Conservation (phyloP, 768 basidiomycete species). For the Porpolomopsis calyptriformis region DNA sequence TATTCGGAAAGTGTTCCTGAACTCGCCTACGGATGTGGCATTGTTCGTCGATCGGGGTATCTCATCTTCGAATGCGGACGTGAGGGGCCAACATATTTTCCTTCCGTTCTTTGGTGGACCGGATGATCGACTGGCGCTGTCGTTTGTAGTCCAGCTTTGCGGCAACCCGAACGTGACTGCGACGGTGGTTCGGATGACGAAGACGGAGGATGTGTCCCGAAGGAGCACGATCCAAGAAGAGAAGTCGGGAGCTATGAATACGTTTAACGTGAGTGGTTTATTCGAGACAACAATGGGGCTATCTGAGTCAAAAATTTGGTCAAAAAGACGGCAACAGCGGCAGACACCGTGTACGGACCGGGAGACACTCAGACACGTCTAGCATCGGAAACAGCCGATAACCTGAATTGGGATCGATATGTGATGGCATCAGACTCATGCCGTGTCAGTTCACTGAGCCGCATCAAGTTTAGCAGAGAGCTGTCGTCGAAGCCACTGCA, state of each 20-base stretch:
- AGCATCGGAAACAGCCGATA: conserved; percentile 75
- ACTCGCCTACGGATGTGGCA: conserved; percentile 65
- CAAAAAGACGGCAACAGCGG: conserved; percentile 35
- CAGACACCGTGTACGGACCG: conserved; percentile 66
- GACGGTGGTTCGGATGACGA: conserved; percentile 58
- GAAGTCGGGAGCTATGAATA: conserved; percentile 3
- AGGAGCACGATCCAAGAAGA: conserved; percentile 15
- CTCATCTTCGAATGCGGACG: conserved; percentile 16
- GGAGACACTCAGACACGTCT: conserved; percentile 54
- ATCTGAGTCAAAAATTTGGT: conserved; percentile 1
- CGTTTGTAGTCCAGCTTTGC: conserved; percentile 73
- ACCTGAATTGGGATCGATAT: conserved; percentile 62
- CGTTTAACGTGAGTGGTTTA: conserved; percentile 23
- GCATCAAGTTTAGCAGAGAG: conserved; percentile 50
- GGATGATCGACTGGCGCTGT: conserved; percentile 80
- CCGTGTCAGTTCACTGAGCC: conserved; percentile 37
- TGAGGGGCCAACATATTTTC: conserved; percentile 50
- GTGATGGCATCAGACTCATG: conserved; percentile 23
- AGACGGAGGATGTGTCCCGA: conserved; percentile 27
- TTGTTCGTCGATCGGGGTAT: conserved; percentile 75
- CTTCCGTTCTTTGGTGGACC: conserved; percentile 91
- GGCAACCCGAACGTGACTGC: conserved; percentile 51
- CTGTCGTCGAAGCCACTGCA: conserved; percentile 47
- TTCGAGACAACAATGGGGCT: conserved; percentile 3
- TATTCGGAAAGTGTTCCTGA: conserved; percentile 71